A percentile compares a stretch with the other conserved stretches of the same genome.
These are phyloP conservation scores for Tricholoma flavovirens DNA, from an alignment of 768 basidiomycete species.

Conservation along the genomic window DNA sequence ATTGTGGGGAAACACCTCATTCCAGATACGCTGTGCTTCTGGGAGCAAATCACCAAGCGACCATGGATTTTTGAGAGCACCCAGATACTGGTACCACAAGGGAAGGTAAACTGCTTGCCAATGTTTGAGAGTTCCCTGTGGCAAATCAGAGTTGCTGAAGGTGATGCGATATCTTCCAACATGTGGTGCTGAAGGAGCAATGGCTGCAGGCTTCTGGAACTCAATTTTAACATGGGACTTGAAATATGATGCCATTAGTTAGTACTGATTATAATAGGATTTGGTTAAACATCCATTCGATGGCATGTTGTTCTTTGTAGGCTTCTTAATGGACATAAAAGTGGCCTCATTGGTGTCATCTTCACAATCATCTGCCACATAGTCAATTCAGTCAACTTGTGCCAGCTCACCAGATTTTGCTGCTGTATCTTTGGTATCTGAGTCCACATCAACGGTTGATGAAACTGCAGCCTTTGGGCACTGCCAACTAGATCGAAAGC, in stretches of 20 bases:
- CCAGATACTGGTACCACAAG: background rate
- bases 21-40: constrained; percentile 2
- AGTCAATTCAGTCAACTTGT: background rate
- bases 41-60: background rate
- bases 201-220: background rate
- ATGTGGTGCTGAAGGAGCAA: background rate
- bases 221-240: constrained; percentile 1
- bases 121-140: background rate
- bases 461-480: background rate
- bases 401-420: background rate
- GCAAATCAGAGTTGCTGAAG: background rate
- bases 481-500: background rate
- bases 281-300: background rate
- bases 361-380: background rate
- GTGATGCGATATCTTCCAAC: background rate
- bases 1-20: constrained; percentile 1
- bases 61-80: constrained; percentile 5
- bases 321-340: background rate
- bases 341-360: background rate
- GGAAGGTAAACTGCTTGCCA: background rate
- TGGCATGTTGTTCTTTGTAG: background rate
- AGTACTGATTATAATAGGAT: background rate
- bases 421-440: background rate
- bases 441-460: background rate
- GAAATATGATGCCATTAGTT: background rate